These are phyloP conservation scores for Allantophomopsis lycopodina DNA, from an alignment of 2,329 filamentous ascomycete species.

Conservation along the genomic window DNA sequence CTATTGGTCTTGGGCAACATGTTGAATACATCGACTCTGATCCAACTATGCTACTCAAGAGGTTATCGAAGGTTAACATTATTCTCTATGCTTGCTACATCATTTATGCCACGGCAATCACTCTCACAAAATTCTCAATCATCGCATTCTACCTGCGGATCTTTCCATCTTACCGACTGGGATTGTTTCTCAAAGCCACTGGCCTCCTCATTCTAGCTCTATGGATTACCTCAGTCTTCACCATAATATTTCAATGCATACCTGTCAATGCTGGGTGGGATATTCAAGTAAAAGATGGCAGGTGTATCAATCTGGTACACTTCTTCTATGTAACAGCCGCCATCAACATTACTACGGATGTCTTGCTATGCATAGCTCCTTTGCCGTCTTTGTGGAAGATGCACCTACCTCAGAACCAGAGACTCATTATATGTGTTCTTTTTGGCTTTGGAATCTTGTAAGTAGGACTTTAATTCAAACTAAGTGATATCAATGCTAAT, in stretches of 20 bases:
- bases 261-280: conserved; percentile 6
- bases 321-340: conserved; percentile 6
- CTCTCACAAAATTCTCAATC: conserved; percentile 7
- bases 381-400: conserved; percentile 7
- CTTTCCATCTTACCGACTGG: conserved; percentile 3
- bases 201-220: conserved; percentile 2
- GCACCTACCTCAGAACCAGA: conserved; percentile 4
- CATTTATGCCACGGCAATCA: conserved; percentile 6
- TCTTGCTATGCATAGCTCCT: conserved; percentile 5
- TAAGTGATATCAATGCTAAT: neutral
- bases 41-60: neutral
- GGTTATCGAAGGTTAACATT: conserved; percentile 2
- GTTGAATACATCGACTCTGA: conserved; percentile 5
- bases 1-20: conserved; percentile 6
- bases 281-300: conserved; percentile 1
- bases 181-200: conserved; percentile 1
- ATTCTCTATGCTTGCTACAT: conserved; percentile 5
- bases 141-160: conserved; percentile 7
- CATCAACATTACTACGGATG: conserved; percentile 6
- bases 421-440: conserved; percentile 4
- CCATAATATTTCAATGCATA: conserved; percentile 7
- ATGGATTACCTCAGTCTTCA: conserved; percentile 6
- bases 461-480: neutral
- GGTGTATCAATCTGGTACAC: conserved; percentile 4
- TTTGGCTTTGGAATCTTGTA: conserved; percentile 8